These are phyloP conservation scores for Xenosphaeropsis pyriputrescens DNA, from an alignment of 2,329 filamentous ascomycete species.

Conservation along the genomic window DNA sequence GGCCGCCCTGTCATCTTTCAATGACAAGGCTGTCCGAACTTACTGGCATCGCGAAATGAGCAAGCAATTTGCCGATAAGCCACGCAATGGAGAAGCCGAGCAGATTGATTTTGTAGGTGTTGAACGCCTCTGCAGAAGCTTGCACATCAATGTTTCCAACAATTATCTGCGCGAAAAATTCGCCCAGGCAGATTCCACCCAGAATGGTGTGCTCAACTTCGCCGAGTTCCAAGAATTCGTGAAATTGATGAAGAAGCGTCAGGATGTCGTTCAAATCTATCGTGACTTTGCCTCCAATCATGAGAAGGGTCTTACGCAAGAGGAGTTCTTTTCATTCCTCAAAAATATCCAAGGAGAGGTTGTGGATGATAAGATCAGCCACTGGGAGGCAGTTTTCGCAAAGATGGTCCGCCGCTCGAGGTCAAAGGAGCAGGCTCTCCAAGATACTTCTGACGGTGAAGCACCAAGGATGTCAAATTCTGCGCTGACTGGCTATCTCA, in stretches of 20 bases:
- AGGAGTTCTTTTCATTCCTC: conserved; percentile 67
- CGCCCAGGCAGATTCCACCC: conserved; percentile 50
- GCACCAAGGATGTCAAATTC: conserved; percentile 57
- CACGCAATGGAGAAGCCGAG: conserved; percentile 42
- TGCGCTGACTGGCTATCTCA: conserved; percentile 64
- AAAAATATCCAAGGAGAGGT: conserved; percentile 61
- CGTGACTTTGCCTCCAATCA: conserved; percentile 40
- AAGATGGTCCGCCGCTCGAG: conserved; percentile 49
- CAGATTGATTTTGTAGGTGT: conserved; percentile 66
- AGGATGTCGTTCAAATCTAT: conserved; percentile 68
- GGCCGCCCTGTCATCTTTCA: conserved; percentile 75
- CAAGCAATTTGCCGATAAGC: conserved; percentile 41
- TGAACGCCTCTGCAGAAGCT: conserved; percentile 69
- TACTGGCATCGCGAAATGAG: conserved; percentile 83
- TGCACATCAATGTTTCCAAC: conserved; percentile 83
- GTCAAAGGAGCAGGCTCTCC: conserved; percentile 26
- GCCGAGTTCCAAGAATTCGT: conserved; percentile 75
- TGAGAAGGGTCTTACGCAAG: conserved; percentile 50
- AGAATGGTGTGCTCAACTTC: conserved; percentile 57
- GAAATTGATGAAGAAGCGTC: conserved; percentile 65
- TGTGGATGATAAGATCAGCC: conserved; percentile 44
- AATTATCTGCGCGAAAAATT: conserved; percentile 63
- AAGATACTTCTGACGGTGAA: conserved; percentile 27
- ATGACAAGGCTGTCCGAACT: conserved; percentile 64
- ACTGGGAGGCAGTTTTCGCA: conserved; percentile 62